A percentile compares a stretch with the other conserved stretches of the same genome.
Evolutionary conservation across 495 filamentous ascomycete species (phyloP).

Genomic region (Pyrenopolyporus hunteri): DNA sequence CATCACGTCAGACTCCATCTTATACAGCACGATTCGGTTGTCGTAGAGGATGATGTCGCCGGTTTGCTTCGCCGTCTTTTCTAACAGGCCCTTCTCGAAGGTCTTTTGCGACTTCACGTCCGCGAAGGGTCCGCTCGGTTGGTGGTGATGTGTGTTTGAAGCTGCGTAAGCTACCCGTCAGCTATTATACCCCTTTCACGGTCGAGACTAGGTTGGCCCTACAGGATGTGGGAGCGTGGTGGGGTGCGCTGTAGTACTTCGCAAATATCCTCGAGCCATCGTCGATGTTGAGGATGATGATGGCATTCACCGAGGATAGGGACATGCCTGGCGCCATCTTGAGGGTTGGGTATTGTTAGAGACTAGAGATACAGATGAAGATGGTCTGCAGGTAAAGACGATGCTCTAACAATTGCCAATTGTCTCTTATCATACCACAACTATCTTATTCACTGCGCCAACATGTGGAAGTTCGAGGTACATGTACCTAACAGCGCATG

Average conservation of each 20-base stretch:
- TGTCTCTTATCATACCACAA: constrained; percentile 19
- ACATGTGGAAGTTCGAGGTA: constrained; percentile 21
- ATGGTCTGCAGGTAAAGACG: no score
- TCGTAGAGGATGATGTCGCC: constrained; percentile 97
- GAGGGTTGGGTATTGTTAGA: constrained; percentile 16
- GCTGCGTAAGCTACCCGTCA: constrained; percentile 21
- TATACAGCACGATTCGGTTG: constrained; percentile 93
- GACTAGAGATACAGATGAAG: no score
- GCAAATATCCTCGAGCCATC: constrained; percentile 90
- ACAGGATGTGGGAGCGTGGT: constrained; percentile 65
- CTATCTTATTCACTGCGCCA: constrained; percentile 2
- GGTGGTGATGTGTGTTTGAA: constrained; percentile 29
- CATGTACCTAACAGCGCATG: constrained; percentile 22
- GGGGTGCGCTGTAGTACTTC: constrained; percentile 93
- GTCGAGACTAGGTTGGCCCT: constrained; percentile 22
- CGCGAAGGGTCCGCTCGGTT: constrained; percentile 74
- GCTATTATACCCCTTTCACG: not conserved
- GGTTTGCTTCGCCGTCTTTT: constrained; percentile 95
- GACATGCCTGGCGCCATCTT: constrained; percentile 67
- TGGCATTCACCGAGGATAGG: constrained; percentile 89
- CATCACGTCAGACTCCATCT: constrained; percentile 96
- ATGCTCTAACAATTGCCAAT: constrained; percentile 6
- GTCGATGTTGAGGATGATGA: constrained; percentile 86
- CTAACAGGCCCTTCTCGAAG: constrained; percentile 94
- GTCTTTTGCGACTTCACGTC: constrained; percentile 89